phyloP scores from a whole-genome alignment of 805 yeast genomes.

The Nakazawaea siamensis region DNA sequence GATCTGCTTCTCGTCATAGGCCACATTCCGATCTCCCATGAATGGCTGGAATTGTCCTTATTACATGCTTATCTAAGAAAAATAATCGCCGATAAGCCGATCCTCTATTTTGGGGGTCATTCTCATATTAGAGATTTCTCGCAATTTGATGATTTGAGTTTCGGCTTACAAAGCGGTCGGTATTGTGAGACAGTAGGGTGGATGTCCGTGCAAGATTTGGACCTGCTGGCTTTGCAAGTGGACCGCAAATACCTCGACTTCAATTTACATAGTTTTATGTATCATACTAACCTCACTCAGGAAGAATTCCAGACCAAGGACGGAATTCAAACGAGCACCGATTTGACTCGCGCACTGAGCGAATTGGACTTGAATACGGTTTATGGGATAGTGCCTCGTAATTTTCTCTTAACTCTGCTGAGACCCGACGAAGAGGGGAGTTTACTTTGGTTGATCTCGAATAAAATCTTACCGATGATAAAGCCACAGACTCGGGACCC shows the following conservation, averaged over 20 bases:
- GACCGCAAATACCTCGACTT: conserved; percentile 77
- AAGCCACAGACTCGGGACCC: conserved; percentile 5
- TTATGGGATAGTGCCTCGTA: conserved; percentile 60
- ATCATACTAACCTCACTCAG: conserved; percentile 38
- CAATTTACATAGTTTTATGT: conserved; percentile 59
- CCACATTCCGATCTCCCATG: conserved; percentile 63
- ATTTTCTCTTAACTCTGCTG: conserved; percentile 60
- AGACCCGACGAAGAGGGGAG: conserved; percentile 47
- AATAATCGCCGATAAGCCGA: conserved; percentile 50
- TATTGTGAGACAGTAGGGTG: conserved; percentile 94
- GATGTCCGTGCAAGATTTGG: conserved; percentile 42
- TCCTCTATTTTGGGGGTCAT: conserved; percentile 93
- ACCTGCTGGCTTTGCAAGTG: conserved; percentile 16
- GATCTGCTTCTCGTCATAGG: conserved; percentile 55
- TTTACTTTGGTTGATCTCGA: conserved; percentile 51
- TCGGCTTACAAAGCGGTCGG: conserved; percentile 87
- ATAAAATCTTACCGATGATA: conserved; percentile 42
- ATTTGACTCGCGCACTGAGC: conserved; percentile 34
- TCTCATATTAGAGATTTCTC: conserved; percentile 85
- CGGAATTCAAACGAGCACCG: conserved; percentile 42
- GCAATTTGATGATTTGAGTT: conserved; percentile 53
- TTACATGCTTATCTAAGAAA: conserved; percentile 45
- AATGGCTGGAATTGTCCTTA: conserved; percentile 43
- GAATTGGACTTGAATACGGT: conserved; percentile 44
- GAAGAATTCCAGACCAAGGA: conserved; percentile 40